Evolutionary conservation across 2,329 filamentous ascomycete species (phyloP), one percentile per base, ranked within the genome.

Genomic region (Monosporascus sp.): DNA sequence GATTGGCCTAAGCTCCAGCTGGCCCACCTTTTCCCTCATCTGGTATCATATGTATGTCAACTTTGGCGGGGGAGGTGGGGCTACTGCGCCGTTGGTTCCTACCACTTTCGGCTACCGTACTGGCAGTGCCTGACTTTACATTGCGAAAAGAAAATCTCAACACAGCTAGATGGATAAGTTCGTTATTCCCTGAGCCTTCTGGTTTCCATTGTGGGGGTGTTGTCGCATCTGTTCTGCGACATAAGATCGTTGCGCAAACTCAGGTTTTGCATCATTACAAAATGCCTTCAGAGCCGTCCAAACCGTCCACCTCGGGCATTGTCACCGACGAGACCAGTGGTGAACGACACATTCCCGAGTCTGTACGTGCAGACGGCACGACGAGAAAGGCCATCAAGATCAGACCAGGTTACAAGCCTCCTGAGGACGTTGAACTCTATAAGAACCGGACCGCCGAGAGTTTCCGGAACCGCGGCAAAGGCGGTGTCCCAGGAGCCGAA

Each of bases 381-480:
- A 90, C 90, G n/a, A 85, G 94, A 53, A 95, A 90, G 67, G 93
- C 96, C 66, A 97, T 97, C 68, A 90, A 90, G 66, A 91, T 99
- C 56, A 85, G 91, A 31, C 93, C 94, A 0, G 95, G 94, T 51
- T 99, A 97, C 73, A 86, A 86, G 36, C 95, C 94, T 1, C 91
- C 92, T 1, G 94, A 99, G 74, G 94, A 99, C 72, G 87, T 97
- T 59, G 91, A 97, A 68, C 79, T 96, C 46, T 99, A 99, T 81
- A 95, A 91, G 76, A 97, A 96, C 72, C 86, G 90, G 53, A 91
- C 87, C 1, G 92, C 92, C 49, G 88, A 94, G 69, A 85, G 84
- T 49, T 96, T 89, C 75, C 91, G 91, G 67, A 91, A 84, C 62
- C 85, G 90, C 50, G 84, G 82, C 26, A 80, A 76, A 57, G 85